phyloP scores from a whole-genome alignment of 306 rosid species.

The Gillenia trifoliata region DNA sequence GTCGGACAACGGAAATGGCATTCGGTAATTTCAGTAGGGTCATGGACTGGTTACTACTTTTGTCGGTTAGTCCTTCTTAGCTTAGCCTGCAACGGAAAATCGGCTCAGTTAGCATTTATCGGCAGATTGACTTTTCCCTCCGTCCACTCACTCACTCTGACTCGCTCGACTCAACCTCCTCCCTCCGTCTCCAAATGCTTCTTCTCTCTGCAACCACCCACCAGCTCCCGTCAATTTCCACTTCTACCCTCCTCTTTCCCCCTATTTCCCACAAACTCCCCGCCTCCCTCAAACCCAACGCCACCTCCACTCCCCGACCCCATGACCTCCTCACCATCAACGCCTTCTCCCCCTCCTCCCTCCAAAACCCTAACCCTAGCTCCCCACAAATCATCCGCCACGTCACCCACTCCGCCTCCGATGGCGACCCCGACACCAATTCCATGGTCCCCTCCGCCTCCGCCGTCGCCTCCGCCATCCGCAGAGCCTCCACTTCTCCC shows the following conservation, averaged over 20 bases:
- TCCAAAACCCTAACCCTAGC: slow-evolving; percentile 41
- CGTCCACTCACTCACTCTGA: slow-evolving; percentile 15
- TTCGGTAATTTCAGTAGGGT: not conserved
- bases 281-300: not conserved
- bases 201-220: slow-evolving; percentile 36
- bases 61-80: not conserved
- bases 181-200: slow-evolving; percentile 28
- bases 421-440: slow-evolving; percentile 21
- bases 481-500: slow-evolving; percentile 71
- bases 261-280: slow-evolving; percentile 20
- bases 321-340: slow-evolving; percentile 3
- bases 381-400: slow-evolving; percentile 29
- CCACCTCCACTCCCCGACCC: slow-evolving; percentile 6
- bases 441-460: slow-evolving; percentile 56
- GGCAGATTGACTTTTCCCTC: slow-evolving; percentile 1
- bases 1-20: not conserved
- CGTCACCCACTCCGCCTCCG: slow-evolving; percentile 31
- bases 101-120: not conserved
- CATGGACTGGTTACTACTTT: not conserved
- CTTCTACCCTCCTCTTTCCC: slow-evolving; percentile 12
- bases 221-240: slow-evolving; percentile 21
- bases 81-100: not conserved
- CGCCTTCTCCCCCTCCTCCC: slow-evolving; percentile 30
- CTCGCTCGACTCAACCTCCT: not conserved
- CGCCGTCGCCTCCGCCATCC: slow-evolving; percentile 70